A percentile compares a stretch with the other conserved stretches of the same genome.
These are phyloP conservation scores for Fusarium sp. DNA, from an alignment of 2,329 filamentous ascomycete species.

Conservation along the genomic window DNA sequence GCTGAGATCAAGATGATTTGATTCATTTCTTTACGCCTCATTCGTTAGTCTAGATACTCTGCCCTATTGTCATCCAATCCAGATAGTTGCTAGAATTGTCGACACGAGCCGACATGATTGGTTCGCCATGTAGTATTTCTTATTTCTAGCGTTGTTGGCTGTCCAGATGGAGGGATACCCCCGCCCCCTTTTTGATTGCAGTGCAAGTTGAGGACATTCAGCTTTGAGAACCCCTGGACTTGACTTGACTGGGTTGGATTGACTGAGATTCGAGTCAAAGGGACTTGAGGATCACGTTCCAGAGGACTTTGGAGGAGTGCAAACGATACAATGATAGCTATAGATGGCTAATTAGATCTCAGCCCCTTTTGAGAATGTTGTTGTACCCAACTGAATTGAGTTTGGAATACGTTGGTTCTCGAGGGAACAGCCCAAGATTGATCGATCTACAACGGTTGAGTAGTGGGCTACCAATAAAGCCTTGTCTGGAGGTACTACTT, in stretches of 20 bases:
- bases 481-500: background rate
- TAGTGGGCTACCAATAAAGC: background rate
- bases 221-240: conserved; percentile 16
- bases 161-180: conserved; percentile 7
- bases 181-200: conserved; percentile 27
- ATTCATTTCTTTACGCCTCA: conserved; percentile 9
- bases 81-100: conserved; percentile 24
- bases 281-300: conserved; percentile 11
- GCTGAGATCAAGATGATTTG: background rate
- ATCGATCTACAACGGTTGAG: conserved; percentile 16
- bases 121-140: background rate
- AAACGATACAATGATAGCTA: background rate
- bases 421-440: background rate
- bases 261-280: background rate
- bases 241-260: background rate
- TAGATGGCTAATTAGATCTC: background rate
- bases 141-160: background rate
- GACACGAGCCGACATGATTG: conserved; percentile 13
- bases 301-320: background rate
- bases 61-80: conserved; percentile 13
- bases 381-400: conserved; percentile 9
- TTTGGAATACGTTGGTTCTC: conserved; percentile 13
- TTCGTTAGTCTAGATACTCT: conserved; percentile 12
- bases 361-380: conserved; percentile 5
- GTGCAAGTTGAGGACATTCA: background rate